These are phyloP conservation scores for Fusarium protoensiforme DNA, from an alignment of 2,329 filamentous ascomycete species.

Conservation along the genomic window DNA sequence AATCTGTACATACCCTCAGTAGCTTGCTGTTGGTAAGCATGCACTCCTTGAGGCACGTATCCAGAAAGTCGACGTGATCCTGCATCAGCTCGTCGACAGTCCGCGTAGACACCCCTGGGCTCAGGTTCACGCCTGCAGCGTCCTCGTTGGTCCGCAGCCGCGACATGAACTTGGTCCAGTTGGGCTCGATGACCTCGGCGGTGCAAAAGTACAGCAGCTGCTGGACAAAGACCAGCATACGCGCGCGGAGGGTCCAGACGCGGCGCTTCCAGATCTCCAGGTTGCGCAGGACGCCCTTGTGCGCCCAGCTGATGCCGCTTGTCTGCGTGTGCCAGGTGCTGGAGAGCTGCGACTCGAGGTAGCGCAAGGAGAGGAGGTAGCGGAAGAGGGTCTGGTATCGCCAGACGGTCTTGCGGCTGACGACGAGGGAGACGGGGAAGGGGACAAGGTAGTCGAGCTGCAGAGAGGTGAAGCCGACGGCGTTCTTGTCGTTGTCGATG, in stretches of 20 bases:
- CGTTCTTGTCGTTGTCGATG: slow-evolving; percentile 85
- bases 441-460: slow-evolving; percentile 95
- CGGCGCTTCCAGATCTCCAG: slow-evolving; percentile 94
- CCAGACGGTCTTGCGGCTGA: slow-evolving; percentile 96
- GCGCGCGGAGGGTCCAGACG: slow-evolving; percentile 89
- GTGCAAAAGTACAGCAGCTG: slow-evolving; percentile 98
- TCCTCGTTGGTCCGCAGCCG: slow-evolving; percentile 74
- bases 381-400: slow-evolving; percentile 96
- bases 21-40: slow-evolving; percentile 98
- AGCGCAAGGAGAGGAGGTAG: slow-evolving; percentile 88
- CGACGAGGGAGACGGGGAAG: slow-evolving; percentile 94
- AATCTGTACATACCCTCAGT: slow-evolving; percentile 83
- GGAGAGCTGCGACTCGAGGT: slow-evolving; percentile 88
- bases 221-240: slow-evolving; percentile 98
- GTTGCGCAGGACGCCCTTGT: slow-evolving; percentile 76
- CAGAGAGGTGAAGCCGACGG: slow-evolving; percentile 89
- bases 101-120: slow-evolving; percentile 57
- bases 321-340: slow-evolving; percentile 92
- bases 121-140: slow-evolving; percentile 28
- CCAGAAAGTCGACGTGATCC: slow-evolving; percentile 97
- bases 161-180: slow-evolving; percentile 96
- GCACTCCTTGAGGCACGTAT: slow-evolving; percentile 98
- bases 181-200: slow-evolving; percentile 95
- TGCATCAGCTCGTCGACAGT: slow-evolving; percentile 99
- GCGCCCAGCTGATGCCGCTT: slow-evolving; percentile 82